Base-by-base conservation (phyloP, 2,329 filamentous ascomycete species). In the Cladophialophora immunda region DNA sequence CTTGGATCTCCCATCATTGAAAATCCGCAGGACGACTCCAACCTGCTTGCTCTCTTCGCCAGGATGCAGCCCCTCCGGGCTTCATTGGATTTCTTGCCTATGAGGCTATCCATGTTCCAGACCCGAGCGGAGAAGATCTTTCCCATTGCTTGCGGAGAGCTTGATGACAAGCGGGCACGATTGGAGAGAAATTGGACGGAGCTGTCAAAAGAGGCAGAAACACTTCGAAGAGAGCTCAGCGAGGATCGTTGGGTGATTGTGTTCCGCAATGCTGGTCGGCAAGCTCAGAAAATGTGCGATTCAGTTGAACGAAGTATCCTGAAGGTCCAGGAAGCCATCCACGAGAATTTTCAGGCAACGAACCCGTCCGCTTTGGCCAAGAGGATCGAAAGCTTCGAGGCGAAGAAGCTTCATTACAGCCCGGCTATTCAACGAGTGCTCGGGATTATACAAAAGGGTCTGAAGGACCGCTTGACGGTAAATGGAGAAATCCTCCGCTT, bases 221-320 rank as follows among this genome's bases (percentile, higher is more conserved):
- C 92, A 1, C 80, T 99, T 55, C 87, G 94, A 70, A 91, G 93
- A 76, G 95, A 99, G 77, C 83, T 99, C 3, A 93, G 93, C 30
- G 95, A 99, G 77, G 95, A 99, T 76, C 90, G 93, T 64, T 99
- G 95, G 95, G 90, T 99, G 52, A 86, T 96, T 61, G 94, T 98
- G 38, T 99, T 99, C 81, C 89, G 94, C 64, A 94, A 95, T 71
- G 95, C 95, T 17, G 94, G 93, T 15, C 87, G 91, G 65, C 93
- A 97, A 79, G 94, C 95, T 4, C 89, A 95, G 72, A 97, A 97
- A 81, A 97, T 99, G 93, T 94, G 93, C 76, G 93, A 97, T 72
- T 97, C 94, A 3, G 92, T 98, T 25, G 92, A 96, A 76, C 87
- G 94, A 70, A 97, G 93, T 76, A 88, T 96, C 66, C 80, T 84